Evolutionary conservation across 768 basidiomycete genomes (phyloP).

Genomic region (Pulveroboletus sp.): DNA sequence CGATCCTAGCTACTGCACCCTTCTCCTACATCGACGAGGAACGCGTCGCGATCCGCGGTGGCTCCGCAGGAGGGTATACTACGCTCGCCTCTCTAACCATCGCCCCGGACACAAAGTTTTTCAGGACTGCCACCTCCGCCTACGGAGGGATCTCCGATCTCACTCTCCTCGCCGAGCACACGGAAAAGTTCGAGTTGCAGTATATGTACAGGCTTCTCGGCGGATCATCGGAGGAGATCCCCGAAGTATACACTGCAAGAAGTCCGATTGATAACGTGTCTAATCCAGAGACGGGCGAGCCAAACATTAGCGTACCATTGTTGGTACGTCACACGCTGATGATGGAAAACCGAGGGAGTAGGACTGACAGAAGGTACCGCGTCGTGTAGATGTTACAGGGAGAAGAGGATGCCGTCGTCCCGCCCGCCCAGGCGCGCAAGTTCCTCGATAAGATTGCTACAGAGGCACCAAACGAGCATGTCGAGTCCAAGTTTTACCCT

Average conservation of each 20-base stretch:
- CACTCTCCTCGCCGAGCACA: constrained; percentile 31
- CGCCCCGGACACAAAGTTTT: constrained; percentile 8
- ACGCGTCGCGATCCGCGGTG: constrained; percentile 64
- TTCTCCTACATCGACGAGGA: constrained; percentile 51
- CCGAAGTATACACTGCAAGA: background rate
- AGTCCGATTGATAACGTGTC: constrained; percentile 15
- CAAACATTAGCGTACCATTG: constrained; percentile 44
- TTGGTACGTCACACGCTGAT: too few species aligned
- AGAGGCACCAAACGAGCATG: constrained; percentile 1
- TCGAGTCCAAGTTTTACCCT: constrained; percentile 36
- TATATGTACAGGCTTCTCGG: constrained; percentile 42
- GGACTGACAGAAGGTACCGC: background rate
- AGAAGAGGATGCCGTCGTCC: constrained; percentile 57
- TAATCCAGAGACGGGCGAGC: constrained; percentile 31
- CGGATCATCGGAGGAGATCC: constrained; percentile 16
- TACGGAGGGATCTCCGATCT: background rate
- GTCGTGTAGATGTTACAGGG: constrained; percentile 59
- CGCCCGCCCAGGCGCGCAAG: constrained; percentile 38
- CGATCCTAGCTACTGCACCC: constrained; percentile 27
- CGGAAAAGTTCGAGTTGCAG: constrained; percentile 64
- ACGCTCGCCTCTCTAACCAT: constrained; percentile 41
- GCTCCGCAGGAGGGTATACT: constrained; percentile 70
- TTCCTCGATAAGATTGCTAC: constrained; percentile 21
- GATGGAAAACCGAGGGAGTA: too few species aligned
- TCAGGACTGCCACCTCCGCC: constrained; percentile 24